Percentiles rank a stretch among this genome's conserved stretches.
phyloP scores from a whole-genome alignment of 2,329 filamentous ascomycete genomes.

The Ascochyta lentis region DNA sequence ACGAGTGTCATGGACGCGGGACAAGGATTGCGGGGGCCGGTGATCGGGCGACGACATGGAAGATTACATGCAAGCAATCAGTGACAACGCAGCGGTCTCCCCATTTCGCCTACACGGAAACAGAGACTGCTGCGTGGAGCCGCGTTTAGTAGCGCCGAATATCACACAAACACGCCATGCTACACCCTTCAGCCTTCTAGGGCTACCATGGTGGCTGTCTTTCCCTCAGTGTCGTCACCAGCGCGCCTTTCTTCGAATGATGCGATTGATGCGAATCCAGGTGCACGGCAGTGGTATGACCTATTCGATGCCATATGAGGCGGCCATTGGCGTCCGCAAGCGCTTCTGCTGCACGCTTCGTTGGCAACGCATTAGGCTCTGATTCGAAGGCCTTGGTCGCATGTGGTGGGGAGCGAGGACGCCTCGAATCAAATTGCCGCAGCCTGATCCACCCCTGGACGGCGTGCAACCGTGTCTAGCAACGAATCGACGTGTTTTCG shows the following conservation, averaged over 20 bases:
- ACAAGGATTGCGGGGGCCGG: constrained; percentile 27
- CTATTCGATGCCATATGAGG: constrained; percentile 8
- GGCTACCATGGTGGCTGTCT: constrained; percentile 12
- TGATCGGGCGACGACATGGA: constrained; percentile 29
- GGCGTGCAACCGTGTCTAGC: constrained; percentile 29
- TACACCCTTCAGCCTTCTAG: constrained; percentile 24
- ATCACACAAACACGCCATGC: constrained; percentile 18
- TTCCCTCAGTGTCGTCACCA: constrained; percentile 33
- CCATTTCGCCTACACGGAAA: constrained; percentile 2
- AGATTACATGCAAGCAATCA: constrained; percentile 37
- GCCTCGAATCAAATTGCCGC: constrained; percentile 37
- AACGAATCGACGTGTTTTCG: constrained; percentile 42
- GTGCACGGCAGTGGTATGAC: constrained; percentile 38
- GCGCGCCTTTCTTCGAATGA: constrained; percentile 14
- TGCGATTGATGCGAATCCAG: constrained; percentile 32
- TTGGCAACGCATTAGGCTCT: constrained; percentile 44
- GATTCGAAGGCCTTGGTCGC: constrained; percentile 32
- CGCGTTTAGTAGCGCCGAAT: constrained; percentile 22
- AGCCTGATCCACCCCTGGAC: constrained; percentile 29
- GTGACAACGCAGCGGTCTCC: constrained; percentile 28
- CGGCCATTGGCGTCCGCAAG: constrained; percentile 41
- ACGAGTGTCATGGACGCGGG: constrained; percentile 15
- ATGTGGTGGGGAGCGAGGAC: constrained; percentile 32
- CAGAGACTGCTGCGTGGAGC: constrained; percentile 17
- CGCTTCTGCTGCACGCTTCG: constrained; percentile 45